phyloP scores from a whole-genome alignment of 2,329 filamentous ascomycete genomes.

The Coleophoma crateriformis region DNA sequence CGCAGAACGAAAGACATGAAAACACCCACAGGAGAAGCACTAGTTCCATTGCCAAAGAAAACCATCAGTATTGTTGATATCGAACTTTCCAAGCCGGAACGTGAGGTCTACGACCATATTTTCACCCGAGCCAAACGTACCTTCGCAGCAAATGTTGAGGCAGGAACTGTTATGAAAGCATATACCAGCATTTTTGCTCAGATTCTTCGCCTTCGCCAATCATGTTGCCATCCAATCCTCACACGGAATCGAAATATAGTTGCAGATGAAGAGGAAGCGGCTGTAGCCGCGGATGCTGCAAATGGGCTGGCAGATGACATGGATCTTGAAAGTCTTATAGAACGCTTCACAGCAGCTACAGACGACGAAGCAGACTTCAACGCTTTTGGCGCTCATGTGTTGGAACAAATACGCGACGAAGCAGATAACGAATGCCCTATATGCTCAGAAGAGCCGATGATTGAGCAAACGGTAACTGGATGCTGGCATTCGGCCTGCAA shows the following conservation, averaged over 20 bases:
- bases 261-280: conserved; percentile 82
- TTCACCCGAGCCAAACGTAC: conserved; percentile 76
- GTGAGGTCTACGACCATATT: conserved; percentile 90
- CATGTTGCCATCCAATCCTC: conserved; percentile 87
- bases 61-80: conserved; percentile 82
- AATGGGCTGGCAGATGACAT: conserved; percentile 90
- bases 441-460: conserved; percentile 93
- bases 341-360: conserved; percentile 70
- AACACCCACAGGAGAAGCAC: conserved; percentile 74
- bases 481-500: conserved; percentile 99
- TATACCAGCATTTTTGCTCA: conserved; percentile 98
- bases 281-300: conserved; percentile 68
- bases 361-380: conserved; percentile 59
- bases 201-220: conserved; percentile 85
- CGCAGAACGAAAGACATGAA: conserved; percentile 97
- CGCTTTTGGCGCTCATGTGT: conserved; percentile 75
- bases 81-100: conserved; percentile 77
- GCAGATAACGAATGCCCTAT: conserved; percentile 87
- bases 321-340: conserved; percentile 83
- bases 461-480: conserved; percentile 86
- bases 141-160: conserved; percentile 81
- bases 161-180: conserved; percentile 88
- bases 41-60: conserved; percentile 79
- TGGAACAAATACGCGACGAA: conserved; percentile 88
- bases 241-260: conserved; percentile 81